Evolutionary conservation across 2,329 filamentous ascomycete species (phyloP), one percentile per base, ranked within the genome.

Genomic region (Ustilaginoidea virens): DNA sequence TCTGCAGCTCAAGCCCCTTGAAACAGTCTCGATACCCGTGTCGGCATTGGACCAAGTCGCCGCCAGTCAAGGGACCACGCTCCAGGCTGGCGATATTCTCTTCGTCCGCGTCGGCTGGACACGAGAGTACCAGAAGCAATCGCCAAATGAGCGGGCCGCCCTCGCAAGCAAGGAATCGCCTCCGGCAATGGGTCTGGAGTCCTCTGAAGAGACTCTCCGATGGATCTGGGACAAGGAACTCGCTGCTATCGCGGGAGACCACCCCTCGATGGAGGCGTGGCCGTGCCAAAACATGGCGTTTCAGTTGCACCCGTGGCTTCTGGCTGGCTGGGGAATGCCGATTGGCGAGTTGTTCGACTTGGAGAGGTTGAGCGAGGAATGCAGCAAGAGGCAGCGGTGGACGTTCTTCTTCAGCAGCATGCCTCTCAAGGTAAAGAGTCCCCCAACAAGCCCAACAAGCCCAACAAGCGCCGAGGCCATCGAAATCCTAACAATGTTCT

Each of bases 141-240:
- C 50, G 1, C 36, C 41, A 1, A 50, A 52, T 5, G 48, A 61
- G 29, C 51, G 58, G 14, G 43, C 40, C 2, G 39, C 53, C 5
- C 39, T 60, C 2, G 47, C 49, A 3, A 42, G 46, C 5, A 42
- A 44, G 5, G 36, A 39, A 0, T 33, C 43, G 0, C 49, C 50
- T 0, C 45, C 52, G 2, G 34, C 42, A 5, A 42, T 48, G 31
- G 67, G 66, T 1, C 50, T 69, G 2, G 55, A 66, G 28, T 60
- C 60, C 1, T 58, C 56, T 3, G 50, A 60, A 11, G 55, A 53
- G 5, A 60, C 58, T 5, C 51, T 69, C 10, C 53, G 57, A 21
- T 74, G 69, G 68, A 49, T 73, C 12, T 74, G 68, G 66, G 60
- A 71, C 30, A 55, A 61, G 5, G 33, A 28, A 10, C 70, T 74